Base-by-base conservation (phyloP, 495 filamentous ascomycete genomes). In the Sabuloglossum arenarium region DNA sequence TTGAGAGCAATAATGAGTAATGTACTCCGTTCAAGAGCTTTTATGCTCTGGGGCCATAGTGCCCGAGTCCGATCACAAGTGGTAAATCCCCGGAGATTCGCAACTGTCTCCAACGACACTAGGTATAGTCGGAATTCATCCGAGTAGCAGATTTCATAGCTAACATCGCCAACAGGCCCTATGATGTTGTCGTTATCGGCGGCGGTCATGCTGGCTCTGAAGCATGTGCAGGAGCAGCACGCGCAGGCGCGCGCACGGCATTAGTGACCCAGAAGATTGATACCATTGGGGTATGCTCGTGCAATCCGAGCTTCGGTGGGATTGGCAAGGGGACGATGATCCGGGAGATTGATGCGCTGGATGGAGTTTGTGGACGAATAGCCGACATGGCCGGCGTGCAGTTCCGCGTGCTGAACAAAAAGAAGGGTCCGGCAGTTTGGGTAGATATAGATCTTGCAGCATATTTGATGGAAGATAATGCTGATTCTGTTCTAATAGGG, bases 271-370 rank as follows among this genome's bases (percentile, higher is more conserved):
- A 86, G 51, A 84, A 80, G 56, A 64, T 88, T 55, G 80, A 86
- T 53, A 94, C 95, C 62, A 82, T 98, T 28, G 91, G 91, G 34
- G 84, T 90, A 23, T 97, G 93, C 69, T 96, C 90, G 53, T 98
- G 91, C 72, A 98, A 98, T 68, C 91, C 91, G 28, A 91, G 85
- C 57, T 94, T 98, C 65, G 91, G 91, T 49, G 91, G 91, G 31
- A 98, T 98, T 61, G 91, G 91, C n/a, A 98, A 98, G 68, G 91
- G 91, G 10, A 96, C 85, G 16, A 97, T 98, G 75, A 71, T 98
- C 32, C 81, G 90, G 1, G 91, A 98, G 67, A 81, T 98, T 29
- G 91, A 98, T 70, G 93, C 91, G 0, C 76, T 98, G 61, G 91
- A 98, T 66, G 91, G 91, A 1, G 75, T 98, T 10, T 83, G 84